phyloP scores from a whole-genome alignment of 805 yeast species.

The Blastobotrys mokoenaii region DNA sequence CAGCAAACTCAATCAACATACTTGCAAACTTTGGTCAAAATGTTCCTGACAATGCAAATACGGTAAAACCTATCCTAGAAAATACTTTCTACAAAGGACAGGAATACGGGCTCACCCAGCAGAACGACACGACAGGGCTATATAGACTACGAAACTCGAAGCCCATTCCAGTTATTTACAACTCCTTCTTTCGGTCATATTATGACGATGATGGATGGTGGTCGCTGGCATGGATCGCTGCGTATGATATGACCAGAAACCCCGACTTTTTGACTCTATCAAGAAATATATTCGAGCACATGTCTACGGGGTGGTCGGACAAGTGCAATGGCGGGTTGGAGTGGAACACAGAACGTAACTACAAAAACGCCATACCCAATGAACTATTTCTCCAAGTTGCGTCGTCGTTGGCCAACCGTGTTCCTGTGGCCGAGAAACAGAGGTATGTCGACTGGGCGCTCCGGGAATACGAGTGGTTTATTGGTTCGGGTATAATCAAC shows the following conservation, averaged over 20 bases:
- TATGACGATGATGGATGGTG: conserved; percentile 16
- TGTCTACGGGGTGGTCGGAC: conserved; percentile 10
- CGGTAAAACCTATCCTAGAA: not conserved
- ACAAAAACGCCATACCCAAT: conserved; percentile 13
- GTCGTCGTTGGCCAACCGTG: conserved; percentile 12
- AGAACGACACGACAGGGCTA: conserved; percentile 1
- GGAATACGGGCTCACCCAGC: not conserved
- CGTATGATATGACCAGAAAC: conserved; percentile 9
- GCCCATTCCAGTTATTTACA: conserved; percentile 4
- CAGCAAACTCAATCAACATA: conserved; percentile 2
- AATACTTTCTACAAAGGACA: conserved; percentile 4
- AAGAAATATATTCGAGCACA: conserved; percentile 5
- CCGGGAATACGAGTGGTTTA: conserved; percentile 9
- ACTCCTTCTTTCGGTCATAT: conserved; percentile 8
- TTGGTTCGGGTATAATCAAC: conserved; percentile 6
- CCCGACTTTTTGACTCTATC: conserved; percentile 7
- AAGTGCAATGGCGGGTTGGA: conserved; percentile 12
- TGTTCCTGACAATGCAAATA: not conserved
- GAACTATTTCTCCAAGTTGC: conserved; percentile 11
- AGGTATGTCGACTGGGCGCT: conserved; percentile 11
- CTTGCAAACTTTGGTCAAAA: not conserved
- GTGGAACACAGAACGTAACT: conserved; percentile 10
- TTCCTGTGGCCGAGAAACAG: not conserved
- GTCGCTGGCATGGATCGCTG: conserved; percentile 14
- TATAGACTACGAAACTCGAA: not conserved